phyloP scores from a whole-genome alignment of 352 stramenopile genomes.

The Pythium guiyangense region DNA sequence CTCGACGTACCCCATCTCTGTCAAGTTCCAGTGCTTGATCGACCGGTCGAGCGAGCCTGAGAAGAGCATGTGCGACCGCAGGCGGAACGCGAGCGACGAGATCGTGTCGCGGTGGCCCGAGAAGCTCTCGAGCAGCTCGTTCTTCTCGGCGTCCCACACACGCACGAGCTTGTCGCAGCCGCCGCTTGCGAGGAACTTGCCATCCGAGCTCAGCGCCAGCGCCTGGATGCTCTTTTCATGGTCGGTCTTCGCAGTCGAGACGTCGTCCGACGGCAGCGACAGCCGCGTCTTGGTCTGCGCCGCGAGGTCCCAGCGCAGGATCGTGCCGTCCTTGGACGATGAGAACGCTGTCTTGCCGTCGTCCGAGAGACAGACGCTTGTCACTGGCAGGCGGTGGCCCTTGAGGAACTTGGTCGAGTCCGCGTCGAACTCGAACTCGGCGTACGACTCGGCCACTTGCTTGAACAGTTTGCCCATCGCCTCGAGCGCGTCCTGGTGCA shows the following conservation, averaged over 20 bases:
- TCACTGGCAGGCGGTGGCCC: constrained; percentile 80
- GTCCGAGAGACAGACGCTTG: constrained; percentile 82
- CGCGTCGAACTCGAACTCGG: constrained; percentile 77
- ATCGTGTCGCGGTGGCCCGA: constrained; percentile 88
- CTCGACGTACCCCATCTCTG: constrained; percentile 94
- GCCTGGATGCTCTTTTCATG: constrained; percentile 82
- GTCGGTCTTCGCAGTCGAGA: constrained; percentile 59
- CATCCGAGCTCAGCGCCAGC: constrained; percentile 87
- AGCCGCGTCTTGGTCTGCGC: constrained; percentile 73
- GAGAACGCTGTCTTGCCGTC: constrained; percentile 91
- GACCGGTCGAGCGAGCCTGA: constrained; percentile 90
- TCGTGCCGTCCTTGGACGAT: constrained; percentile 89
- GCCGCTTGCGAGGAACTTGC: constrained; percentile 89
- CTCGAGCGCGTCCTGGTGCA: constrained; percentile 85
- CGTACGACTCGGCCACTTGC: constrained; percentile 68
- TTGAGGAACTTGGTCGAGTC: constrained; percentile 77
- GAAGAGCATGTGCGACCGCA: constrained; percentile 89
- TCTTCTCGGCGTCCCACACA: constrained; percentile 82
- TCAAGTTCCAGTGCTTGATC: constrained; percentile 95
- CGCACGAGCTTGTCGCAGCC: constrained; percentile 90
- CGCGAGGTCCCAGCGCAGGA: constrained; percentile 88
- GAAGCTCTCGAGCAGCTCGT: constrained; percentile 85
- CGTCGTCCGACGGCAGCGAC: constrained; percentile 53
- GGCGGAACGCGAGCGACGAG: constrained; percentile 81
- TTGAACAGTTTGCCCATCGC: constrained; percentile 88